Conservation (phyloP, 257 asterid genomes). For the Echites panduratus region DNA sequence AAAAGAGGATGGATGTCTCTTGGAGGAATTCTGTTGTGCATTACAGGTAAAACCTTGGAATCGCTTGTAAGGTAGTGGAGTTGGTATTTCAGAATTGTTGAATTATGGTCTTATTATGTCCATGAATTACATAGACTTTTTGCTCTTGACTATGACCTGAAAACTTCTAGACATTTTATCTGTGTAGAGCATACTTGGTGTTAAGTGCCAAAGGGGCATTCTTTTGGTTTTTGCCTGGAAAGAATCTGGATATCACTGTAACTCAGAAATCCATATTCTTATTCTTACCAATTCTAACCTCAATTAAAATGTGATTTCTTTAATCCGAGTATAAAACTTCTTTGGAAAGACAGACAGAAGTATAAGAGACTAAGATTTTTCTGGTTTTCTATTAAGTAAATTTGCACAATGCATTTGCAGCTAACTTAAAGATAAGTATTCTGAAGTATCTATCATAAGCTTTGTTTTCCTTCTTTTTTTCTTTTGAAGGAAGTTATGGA, state of each 20-base stretch:
- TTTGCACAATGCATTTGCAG: neutral
- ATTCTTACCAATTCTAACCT: neutral
- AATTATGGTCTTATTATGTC: conserved; percentile 1
- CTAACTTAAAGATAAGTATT: neutral
- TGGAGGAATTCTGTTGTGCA: conserved; percentile 93
- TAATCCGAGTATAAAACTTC: neutral
- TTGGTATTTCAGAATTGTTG: neutral
- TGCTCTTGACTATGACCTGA: conserved; percentile 8
- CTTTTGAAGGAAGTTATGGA: neutral
- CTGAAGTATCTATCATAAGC: neutral
- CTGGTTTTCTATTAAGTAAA: neutral
- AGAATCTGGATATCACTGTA: neutral
- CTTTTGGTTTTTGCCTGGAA: neutral
- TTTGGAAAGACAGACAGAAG: neutral
- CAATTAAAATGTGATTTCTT: neutral
- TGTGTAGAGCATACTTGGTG: neutral
- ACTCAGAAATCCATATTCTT: neutral
- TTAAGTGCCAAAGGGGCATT: neutral
- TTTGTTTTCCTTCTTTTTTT: neutral
- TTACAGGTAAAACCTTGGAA: conserved; percentile 55
- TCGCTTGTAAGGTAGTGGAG: neutral
- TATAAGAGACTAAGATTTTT: neutral
- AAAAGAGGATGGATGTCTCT: conserved; percentile 99
- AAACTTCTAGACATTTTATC: neutral
- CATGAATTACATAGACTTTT: conserved; percentile 5